Evolutionary conservation across 2,329 filamentous ascomycete species (phyloP), one percentile per base, ranked within the genome.

Genomic region (Fusarium siculi): DNA sequence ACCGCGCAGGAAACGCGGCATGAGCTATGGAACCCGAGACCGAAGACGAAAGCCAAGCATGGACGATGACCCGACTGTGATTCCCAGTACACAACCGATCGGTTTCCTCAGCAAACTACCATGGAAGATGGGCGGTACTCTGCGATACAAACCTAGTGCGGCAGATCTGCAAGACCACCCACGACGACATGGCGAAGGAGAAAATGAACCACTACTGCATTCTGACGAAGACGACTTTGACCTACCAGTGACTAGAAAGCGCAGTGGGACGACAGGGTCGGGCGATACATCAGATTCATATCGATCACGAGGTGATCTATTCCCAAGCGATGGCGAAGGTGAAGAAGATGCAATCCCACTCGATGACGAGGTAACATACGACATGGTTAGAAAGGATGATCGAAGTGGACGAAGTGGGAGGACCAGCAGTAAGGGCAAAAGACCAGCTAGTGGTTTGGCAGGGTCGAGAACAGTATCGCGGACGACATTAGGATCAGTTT

Each of bases 261-360:
- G 95, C 56, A 97, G 95, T 81, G 90, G 90, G 52, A 98, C 95
- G 2, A 89, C 90, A 19, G 92, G 90, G 9, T 97, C 94, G 18
- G 92, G 92, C 44, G 92, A 92, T 72, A 97, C 95, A 2, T 93
- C 91, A 34, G 95, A 96, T 79, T 97, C 95, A 10, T 91, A 93
- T 72, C 93, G 95, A 77, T 97, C 95, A 16, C 87, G 96, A 52
- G 95, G 95, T 4, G 96, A 98, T 82, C 85, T 98, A 18, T 96
- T 98, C 74, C 94, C 94, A 1, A 97, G 95, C 77, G 95, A 97
- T 70, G 90, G 88, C 52, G 90, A 92, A 77, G 94, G 95, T 59
- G 94, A 97, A 72, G 95, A 97, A 80, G 96, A 98, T 82, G 96
- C 96, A 2, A 90, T 97, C n/a, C 93, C 95, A 18, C 84, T 98